Conservation (phyloP, 345 rosid genomes). For the Populus tremula region DNA sequence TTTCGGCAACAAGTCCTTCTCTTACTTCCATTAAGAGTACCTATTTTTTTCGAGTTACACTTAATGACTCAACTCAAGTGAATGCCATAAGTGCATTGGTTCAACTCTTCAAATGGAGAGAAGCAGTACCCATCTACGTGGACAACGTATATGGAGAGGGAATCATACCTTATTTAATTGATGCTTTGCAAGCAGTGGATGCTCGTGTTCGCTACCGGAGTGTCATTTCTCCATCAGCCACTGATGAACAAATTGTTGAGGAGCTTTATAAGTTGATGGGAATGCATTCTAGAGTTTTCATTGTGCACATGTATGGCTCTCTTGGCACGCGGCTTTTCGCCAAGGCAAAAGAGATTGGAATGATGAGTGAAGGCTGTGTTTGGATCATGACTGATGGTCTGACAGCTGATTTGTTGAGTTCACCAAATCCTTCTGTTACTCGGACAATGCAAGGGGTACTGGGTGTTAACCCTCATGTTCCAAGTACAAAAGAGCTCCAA, state of each 20-base stretch:
- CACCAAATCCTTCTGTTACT: not conserved
- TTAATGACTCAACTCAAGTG: slow-evolving; percentile 42
- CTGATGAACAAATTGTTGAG: slow-evolving; percentile 33
- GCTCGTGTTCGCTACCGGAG: slow-evolving; percentile 21
- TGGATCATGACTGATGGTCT: slow-evolving; percentile 47
- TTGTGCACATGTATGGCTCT: no score
- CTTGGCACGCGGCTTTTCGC: no score
- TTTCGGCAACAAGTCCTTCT: slow-evolving; percentile 42
- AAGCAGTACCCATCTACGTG: slow-evolving; percentile 29
- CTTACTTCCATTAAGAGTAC: slow-evolving; percentile 1
- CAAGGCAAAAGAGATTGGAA: no score
- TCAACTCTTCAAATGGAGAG: slow-evolving; percentile 43
- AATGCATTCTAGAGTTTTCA: slow-evolving; percentile 45
- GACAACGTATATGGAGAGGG: slow-evolving; percentile 21
- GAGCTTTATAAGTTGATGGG: slow-evolving; percentile 47
- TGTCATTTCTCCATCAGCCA: slow-evolving; percentile 32
- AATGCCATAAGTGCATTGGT: slow-evolving; percentile 40
- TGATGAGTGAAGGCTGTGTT: not conserved
- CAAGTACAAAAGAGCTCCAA: slow-evolving; percentile 6
- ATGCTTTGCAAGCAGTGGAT: slow-evolving; percentile 33
- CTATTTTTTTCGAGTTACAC: slow-evolving; percentile 41
- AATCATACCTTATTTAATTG: slow-evolving; percentile 34
- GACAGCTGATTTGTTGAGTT: slow-evolving; percentile 7
- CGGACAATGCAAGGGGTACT: slow-evolving; percentile 43
- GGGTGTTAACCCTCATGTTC: slow-evolving; percentile 30